Evolutionary conservation across 2,329 filamentous ascomycete species (phyloP), one percentile per base, ranked within the genome.

Genomic region (Fusarium falciforme): DNA sequence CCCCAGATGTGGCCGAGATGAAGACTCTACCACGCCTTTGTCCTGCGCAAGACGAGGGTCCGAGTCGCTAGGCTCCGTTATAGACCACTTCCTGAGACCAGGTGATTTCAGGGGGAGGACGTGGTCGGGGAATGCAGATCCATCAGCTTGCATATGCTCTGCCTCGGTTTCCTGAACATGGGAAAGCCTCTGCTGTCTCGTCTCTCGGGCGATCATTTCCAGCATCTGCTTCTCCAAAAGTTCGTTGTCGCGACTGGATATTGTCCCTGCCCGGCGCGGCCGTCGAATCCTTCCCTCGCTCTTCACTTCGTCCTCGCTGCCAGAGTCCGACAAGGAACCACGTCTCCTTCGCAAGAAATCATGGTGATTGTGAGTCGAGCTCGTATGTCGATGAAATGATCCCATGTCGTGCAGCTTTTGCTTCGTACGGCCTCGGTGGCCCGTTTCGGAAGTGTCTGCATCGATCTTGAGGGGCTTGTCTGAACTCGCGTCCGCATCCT

Each of bases 161-260:
- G 80, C 70, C n/a, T 83, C 82, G 4, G 79, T 81, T 60, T 80
- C 77, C 12, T 72, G 75, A 16, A 79, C 72, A n/a, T 80, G 78
- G 1, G 77, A 75, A n/a, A 82, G 76, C 27, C 85, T 84, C 44
- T 83, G 82, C 49, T 82, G 72, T 57, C 61, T 80, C 7, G 84
- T 85, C 77, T 91, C 89, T 69, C 85, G 86, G 7, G 87, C 87
- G 68, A 91, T 85, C 83, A 90, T 88, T 66, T 91, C 89, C 67
- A 87, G 82, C 89, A 91, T 91, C 76, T 91, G 89, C 78, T 89
- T 90, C 70, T 90, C 88, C 14, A 91, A 80, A 14, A 91, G 82
- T 66, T 90, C 87, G 69, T 86, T 87, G 27, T 80, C 71, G 52
- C 82, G 85, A 72, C 85, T 87, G 55, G 85, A 86, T 64, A 87